Conservation (phyloP, 1,284 basidiomycete species). For the Ustilago shanxiensis region DNA sequence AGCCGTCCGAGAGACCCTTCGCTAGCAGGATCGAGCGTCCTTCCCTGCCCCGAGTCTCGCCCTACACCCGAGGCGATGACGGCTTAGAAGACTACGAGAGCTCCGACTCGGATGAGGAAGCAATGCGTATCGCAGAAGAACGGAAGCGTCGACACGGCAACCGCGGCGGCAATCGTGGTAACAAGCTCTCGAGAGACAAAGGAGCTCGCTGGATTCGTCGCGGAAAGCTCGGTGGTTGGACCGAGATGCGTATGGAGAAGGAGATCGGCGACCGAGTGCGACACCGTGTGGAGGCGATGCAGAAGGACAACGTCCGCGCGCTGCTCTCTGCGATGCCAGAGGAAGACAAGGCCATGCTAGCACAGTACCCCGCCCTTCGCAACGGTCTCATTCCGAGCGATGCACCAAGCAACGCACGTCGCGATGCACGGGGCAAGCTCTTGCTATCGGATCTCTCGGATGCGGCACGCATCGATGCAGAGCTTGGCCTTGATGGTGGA, state of each 20-base stretch:
- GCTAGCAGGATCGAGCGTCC: conserved; percentile 40
- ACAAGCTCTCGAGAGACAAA: conserved; percentile 61
- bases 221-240: conserved; percentile 65
- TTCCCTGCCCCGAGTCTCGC: conserved; percentile 31
- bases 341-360: conserved; percentile 48
- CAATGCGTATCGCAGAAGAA: conserved; percentile 41
- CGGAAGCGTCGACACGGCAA: conserved; percentile 45
- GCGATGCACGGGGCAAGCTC: conserved; percentile 32
- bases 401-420: conserved; percentile 23
- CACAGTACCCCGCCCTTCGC: conserved; percentile 39
- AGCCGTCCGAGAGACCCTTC: conserved; percentile 43
- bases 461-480: conserved; percentile 49
- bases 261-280: conserved; percentile 58
- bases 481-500: conserved; percentile 42
- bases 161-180: conserved; percentile 63
- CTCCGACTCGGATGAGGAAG: conserved; percentile 57
- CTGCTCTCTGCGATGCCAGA: conserved; percentile 51
- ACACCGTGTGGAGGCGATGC: conserved; percentile 54
- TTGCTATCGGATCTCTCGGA: conserved; percentile 48
- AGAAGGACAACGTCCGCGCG: conserved; percentile 60
- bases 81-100: conserved; percentile 20
- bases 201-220: conserved; percentile 65
- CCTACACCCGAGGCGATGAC: conserved; percentile 15
- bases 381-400: conserved; percentile 34
- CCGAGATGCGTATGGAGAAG: conserved; percentile 63